These are phyloP conservation scores for Phytophthora ramorum DNA, from an alignment of 352 stramenopile species.

Conservation along the genomic window DNA sequence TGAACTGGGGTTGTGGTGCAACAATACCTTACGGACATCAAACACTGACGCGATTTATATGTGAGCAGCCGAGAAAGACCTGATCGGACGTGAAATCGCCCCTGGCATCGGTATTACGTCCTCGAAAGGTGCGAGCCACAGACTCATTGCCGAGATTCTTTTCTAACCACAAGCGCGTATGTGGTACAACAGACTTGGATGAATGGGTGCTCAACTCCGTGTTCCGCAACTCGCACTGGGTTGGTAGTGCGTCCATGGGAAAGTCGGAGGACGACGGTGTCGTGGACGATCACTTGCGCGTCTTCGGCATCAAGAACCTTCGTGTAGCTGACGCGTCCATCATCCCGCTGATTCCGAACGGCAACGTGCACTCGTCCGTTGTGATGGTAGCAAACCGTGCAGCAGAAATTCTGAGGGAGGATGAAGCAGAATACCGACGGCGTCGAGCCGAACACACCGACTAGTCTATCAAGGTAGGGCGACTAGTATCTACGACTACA, in stretches of 20 bases:
- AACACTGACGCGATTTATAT: constrained; percentile 1
- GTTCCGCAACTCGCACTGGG: constrained; percentile 89
- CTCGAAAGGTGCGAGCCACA: constrained; percentile 36
- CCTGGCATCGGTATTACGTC: constrained; percentile 40
- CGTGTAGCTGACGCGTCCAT: constrained; percentile 73
- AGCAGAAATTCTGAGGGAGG: constrained; percentile 51
- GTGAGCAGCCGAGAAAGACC: constrained; percentile 45
- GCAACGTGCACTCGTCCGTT: constrained; percentile 78
- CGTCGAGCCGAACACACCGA: neutral
- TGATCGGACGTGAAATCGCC: constrained; percentile 48
- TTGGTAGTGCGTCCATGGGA: constrained; percentile 82
- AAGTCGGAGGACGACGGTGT: constrained; percentile 46
- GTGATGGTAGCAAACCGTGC: constrained; percentile 71
- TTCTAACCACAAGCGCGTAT: neutral
- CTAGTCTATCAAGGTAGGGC: no score
- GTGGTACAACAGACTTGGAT: constrained; percentile 47
- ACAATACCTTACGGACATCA: no score
- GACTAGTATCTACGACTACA: no score
- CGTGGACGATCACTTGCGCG: constrained; percentile 63
- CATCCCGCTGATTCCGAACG: constrained; percentile 76
- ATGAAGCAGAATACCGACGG: constrained; percentile 30
- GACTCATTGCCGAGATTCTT: no score
- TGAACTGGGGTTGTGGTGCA: neutral
- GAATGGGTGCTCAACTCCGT: constrained; percentile 69
- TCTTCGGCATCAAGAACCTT: constrained; percentile 68